These are phyloP conservation scores for Triticum turgidum DNA, from an alignment of 176 grass and related monocot genomes.

Conservation along the genomic window DNA sequence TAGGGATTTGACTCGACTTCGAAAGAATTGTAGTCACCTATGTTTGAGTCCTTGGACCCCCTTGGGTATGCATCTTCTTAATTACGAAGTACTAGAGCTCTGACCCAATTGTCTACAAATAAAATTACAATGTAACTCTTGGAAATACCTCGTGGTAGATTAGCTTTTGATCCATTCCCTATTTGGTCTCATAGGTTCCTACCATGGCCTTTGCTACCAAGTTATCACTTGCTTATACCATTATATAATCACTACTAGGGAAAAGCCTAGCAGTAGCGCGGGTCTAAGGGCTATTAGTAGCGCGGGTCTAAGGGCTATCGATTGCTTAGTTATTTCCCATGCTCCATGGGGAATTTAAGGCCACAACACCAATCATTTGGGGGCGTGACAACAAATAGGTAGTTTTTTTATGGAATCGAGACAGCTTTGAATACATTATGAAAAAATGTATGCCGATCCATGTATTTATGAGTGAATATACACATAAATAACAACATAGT, in stretches of 20 bases:
- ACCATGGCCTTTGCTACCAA: background rate
- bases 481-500: background rate
- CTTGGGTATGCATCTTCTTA: background rate
- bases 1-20: too few species aligned
- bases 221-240: background rate
- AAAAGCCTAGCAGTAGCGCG: too few species aligned
- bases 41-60: background rate
- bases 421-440: background rate
- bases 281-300: too few species aligned
- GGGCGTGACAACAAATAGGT: background rate
- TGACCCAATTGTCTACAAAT: background rate
- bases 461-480: background rate
- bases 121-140: background rate
- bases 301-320: too few species aligned
- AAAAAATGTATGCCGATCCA: background rate
- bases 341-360: background rate
- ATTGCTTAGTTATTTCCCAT: background rate
- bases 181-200: background rate
- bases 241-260: background rate
- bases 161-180: background rate
- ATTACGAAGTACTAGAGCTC: background rate
- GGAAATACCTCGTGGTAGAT: background rate
- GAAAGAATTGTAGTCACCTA: background rate
- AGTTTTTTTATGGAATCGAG: background rate
- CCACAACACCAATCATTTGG: background rate